phyloP scores from a whole-genome alignment of 306 rosid genomes.

The Herpetospermum pedunculosum region DNA sequence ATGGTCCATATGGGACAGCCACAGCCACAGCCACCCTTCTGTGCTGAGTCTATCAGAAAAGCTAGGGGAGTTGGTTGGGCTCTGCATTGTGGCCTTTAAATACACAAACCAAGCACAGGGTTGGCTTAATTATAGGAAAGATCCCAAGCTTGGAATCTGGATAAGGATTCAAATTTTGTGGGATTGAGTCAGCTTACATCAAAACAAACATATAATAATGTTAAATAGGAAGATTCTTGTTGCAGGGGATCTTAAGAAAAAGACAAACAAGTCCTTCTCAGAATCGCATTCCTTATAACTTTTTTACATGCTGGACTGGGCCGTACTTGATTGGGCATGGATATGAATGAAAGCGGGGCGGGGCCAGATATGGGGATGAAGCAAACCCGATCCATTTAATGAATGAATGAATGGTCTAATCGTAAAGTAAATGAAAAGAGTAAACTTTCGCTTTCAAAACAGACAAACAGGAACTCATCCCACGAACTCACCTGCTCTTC shows the following conservation, averaged over 20 bases:
- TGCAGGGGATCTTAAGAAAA: neutral
- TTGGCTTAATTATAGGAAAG: too few relatives aligned
- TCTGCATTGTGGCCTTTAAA: neutral
- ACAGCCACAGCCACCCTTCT: neutral
- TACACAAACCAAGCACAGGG: too few relatives aligned
- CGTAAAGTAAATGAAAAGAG: neutral
- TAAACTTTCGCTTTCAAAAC: neutral
- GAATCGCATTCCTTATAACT: too few relatives aligned
- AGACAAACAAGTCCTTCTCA: neutral
- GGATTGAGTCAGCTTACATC: too few relatives aligned
- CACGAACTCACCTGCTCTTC: neutral
- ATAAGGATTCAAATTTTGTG: too few relatives aligned
- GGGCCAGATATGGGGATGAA: too few relatives aligned
- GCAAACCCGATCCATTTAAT: too few relatives aligned
- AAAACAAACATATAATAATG: too few relatives aligned
- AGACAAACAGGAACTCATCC: neutral
- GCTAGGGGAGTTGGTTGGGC: constrained; percentile 29
- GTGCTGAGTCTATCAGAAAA: constrained; percentile 16
- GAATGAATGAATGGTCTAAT: neutral
- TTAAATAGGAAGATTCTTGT: neutral
- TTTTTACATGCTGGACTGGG: too few relatives aligned
- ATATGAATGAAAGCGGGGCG: too few relatives aligned
- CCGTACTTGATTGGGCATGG: too few relatives aligned
- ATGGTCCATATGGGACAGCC: neutral
- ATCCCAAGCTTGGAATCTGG: too few relatives aligned